Conservation (phyloP, 2,329 filamentous ascomycete species). For the Colletotrichum scovillei region DNA sequence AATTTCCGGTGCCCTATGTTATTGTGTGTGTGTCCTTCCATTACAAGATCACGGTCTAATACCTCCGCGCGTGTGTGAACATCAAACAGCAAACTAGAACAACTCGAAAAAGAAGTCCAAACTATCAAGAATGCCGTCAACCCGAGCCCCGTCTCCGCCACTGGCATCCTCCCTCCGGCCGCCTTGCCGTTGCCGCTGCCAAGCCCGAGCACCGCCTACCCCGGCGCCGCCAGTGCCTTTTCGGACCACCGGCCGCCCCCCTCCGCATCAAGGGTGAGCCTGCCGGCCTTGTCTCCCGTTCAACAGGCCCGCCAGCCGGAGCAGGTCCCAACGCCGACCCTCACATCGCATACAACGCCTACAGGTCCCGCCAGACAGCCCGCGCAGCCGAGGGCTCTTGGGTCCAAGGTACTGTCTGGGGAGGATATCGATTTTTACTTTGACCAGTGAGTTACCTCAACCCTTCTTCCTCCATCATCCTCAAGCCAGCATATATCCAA, state of each 20-base stretch:
- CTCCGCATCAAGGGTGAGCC: constrained; percentile 27
- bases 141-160: constrained; percentile 32
- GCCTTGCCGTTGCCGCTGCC: constrained; percentile 43
- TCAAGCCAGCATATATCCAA: neutral
- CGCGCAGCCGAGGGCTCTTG: constrained; percentile 56
- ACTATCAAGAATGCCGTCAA: constrained; percentile 49
- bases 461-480: neutral
- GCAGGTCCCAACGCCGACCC: constrained; percentile 41
- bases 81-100: constrained; percentile 61
- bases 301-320: constrained; percentile 13
- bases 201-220: constrained; percentile 41
- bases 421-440: constrained; percentile 68
- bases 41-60: constrained; percentile 8
- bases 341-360: constrained; percentile 43
- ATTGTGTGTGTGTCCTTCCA: neutral
- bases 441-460: constrained; percentile 52
- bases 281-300: constrained; percentile 30
- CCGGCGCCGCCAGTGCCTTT: constrained; percentile 35
- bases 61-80: neutral
- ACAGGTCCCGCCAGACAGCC: constrained; percentile 41
- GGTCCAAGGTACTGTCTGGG: constrained; percentile 59
- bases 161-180: constrained; percentile 4
- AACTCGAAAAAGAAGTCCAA: constrained; percentile 38
- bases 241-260: constrained; percentile 35
- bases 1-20: neutral